Percentiles rank a stretch among this genome's conserved stretches.
phyloP scores from a whole-genome alignment of 2,329 filamentous ascomycete genomes.

The Aspergillus thermomutatus region DNA sequence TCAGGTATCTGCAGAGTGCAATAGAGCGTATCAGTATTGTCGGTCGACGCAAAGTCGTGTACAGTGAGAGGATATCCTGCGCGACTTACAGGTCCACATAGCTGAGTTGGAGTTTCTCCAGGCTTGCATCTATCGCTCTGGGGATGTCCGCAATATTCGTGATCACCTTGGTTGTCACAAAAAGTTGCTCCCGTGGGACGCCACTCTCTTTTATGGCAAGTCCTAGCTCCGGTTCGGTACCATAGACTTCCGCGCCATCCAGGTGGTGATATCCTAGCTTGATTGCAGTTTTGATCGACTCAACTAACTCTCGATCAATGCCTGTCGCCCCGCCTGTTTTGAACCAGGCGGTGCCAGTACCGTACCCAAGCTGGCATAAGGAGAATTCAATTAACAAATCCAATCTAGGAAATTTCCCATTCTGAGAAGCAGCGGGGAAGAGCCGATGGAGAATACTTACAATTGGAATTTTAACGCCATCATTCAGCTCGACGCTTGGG shows the following conservation, averaged over 20 bases:
- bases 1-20: conserved; percentile 50
- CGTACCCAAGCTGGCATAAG: conserved; percentile 53
- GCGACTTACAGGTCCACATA: conserved; percentile 58
- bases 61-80: not conserved
- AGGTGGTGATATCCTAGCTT: conserved; percentile 59
- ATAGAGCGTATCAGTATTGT: not conserved
- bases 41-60: not conserved
- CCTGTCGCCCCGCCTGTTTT: conserved; percentile 48
- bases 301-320: conserved; percentile 54
- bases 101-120: conserved; percentile 59
- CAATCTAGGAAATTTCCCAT: not conserved
- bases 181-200: conserved; percentile 46
- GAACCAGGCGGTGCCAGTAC: conserved; percentile 63
- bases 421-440: conserved; percentile 1
- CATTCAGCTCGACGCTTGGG: conserved; percentile 51
- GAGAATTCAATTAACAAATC: not conserved
- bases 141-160: conserved; percentile 54
- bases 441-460: conserved; percentile 29
- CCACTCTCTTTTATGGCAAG: conserved; percentile 47
- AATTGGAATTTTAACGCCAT: conserved; percentile 55
- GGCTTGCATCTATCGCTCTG: conserved; percentile 51
- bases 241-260: conserved; percentile 60
- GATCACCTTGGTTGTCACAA: conserved; percentile 57
- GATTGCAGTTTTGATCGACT: conserved; percentile 56
- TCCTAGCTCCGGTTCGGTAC: conserved; percentile 49